Base-by-base conservation (phyloP, 495 filamentous ascomycete genomes). In the Thozetella sp. region DNA sequence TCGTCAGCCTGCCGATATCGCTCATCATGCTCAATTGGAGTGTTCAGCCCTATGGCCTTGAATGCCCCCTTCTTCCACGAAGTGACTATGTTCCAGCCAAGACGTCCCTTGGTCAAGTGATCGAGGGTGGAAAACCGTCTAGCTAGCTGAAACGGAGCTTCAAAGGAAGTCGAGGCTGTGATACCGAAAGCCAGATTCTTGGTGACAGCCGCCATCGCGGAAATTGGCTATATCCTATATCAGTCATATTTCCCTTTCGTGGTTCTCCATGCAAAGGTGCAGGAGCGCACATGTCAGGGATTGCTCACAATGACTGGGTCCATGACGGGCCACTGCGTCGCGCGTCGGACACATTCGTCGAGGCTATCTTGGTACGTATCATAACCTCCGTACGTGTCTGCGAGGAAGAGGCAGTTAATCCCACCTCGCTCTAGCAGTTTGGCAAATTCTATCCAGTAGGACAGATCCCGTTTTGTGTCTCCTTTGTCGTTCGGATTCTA, bases 31-130 rank as follows among this genome's bases (percentile, higher is more conserved):
- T 6, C 6, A 15, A 37, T 15, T 15, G 6, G 30, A 6, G 6
- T 37, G 15, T 37, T 15, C 6, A 37, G 58, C 1, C 82, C 83
- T 53, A 84, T 80, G 2, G 79, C 79, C 61, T 82, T 81, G 59
- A 80, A 79, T 11, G 83, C 81, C 0, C 78, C 69, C 55, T 85
- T 82, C 61, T 78, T 80, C 64, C 78, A 87, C 1, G 75, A 80
- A 11, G 84, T 85, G 22, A 87, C 83, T 30, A 87, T 85, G 58
- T 86, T 87, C 84, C 84, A 86, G 1, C 78, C 84, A 34, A 86
- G 66, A 2, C 83, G 72, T 2, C 82, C 84, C 11, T 80, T 75
- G 0, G 82, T 85, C 17, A 84, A 69, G 61, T 87, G 84, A 53
- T 86, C 84, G 17, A 87, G 58, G 1, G 82, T 85, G 1, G 83